Evolutionary conservation across 352 stramenopile species (phyloP), one percentile per base, ranked within the genome.

Genomic region (Globisporangium uncinulatum): DNA sequence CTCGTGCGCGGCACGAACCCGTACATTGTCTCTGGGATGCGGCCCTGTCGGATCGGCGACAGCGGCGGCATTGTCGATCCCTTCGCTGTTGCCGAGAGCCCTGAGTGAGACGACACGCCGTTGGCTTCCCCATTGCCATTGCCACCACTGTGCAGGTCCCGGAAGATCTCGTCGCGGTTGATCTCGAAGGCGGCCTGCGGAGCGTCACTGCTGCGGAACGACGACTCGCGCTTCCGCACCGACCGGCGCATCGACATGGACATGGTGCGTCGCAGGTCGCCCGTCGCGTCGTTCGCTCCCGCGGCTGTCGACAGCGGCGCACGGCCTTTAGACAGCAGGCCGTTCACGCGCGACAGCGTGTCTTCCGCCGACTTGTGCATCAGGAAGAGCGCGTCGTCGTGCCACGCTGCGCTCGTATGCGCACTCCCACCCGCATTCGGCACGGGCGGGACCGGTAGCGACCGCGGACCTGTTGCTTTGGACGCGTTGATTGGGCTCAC

Each of bases 111-210:
- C 44, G 17, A 19, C n/a, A n/a, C 37, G 20, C 13, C 37, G 7
- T 32, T 15, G 29, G 4, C 21, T 32, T 19, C 17, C 4, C 32
- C 20, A 11, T 24, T 14, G 17, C 21, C 32, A 21, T 59, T 51
- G 21, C 54, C 47, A 15, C 5, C 32, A 15, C 5, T n/a, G 6
- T 14, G 44, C 49, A 84, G 11, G 4, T 62, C 50, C 19, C 70
- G 61, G 57, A 91, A 91, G 55, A 91, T 91, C 24, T 61, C 72
- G 62, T 91, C 76, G 15, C 68, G 76, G 32, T 91, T 83, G 32
- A 90, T 61, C 3, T 86, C 67, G n/a, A 75, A 58, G 20, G 67
- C 49, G 15, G 76, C 66, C 17, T 77, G 67, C 4, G 44, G 43
- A 1, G 60, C 36, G 13, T 4, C 24, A 29, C 24, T 29, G 24